Evolutionary conservation across 139 green algal species (phyloP).

Genomic region (Picochlorum sp.): DNA sequence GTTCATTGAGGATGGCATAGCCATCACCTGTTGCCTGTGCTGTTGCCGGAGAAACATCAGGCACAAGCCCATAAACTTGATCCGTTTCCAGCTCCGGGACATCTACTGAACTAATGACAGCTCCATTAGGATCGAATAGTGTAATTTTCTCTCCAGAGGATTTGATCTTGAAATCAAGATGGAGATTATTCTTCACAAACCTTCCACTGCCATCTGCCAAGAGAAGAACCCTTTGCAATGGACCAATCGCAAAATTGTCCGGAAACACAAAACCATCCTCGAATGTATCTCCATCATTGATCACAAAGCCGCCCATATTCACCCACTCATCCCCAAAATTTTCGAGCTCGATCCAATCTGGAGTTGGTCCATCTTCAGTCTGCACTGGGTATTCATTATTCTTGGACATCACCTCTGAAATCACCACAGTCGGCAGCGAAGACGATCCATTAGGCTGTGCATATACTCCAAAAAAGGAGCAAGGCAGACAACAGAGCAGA

Average conservation of each 20-base stretch:
- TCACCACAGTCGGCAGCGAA: not conserved
- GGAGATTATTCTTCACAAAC: not conserved
- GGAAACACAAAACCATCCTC: constrained; percentile 16
- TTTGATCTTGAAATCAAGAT: constrained; percentile 21
- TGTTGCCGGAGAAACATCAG: too few relatives aligned
- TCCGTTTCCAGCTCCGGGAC: constrained; percentile 19
- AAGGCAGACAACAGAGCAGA: too few relatives aligned
- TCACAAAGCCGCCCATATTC: constrained; percentile 11
- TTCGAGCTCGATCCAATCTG: constrained; percentile 32
- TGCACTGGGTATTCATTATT: constrained; percentile 10
- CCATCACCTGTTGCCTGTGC: not conserved
- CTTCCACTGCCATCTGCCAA: constrained; percentile 5
- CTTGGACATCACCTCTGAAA: not conserved
- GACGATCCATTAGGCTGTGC: not conserved
- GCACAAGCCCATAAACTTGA: not conserved
- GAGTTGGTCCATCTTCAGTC: not conserved
- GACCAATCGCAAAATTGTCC: constrained; percentile 4
- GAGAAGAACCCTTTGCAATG: not conserved
- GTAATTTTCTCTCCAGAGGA: constrained; percentile 15
- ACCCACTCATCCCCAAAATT: constrained; percentile 15
- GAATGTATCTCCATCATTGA: not conserved
- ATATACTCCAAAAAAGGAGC: too few relatives aligned
- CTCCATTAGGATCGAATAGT: constrained; percentile 17
- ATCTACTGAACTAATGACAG: constrained; percentile 1
- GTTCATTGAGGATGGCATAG: not conserved